phyloP scores from a whole-genome alignment of 225 moss, liverwort and hornwort species.

The Bryum argenteum region DNA sequence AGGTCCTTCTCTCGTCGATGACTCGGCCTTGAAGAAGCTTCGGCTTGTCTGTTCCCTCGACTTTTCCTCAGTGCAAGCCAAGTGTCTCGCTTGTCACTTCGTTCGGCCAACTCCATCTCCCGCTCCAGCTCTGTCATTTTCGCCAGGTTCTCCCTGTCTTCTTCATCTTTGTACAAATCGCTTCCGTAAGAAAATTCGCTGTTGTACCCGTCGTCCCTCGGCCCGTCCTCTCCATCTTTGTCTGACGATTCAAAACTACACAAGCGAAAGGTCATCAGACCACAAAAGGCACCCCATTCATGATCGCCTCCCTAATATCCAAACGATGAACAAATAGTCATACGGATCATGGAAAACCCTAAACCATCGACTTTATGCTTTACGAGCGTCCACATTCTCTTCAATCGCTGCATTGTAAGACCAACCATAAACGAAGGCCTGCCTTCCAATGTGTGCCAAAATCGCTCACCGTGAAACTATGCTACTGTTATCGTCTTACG shows the following conservation, averaged over 20 bases:
- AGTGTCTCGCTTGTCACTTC: slow-evolving; percentile 88
- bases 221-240: slow-evolving; percentile 86
- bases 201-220: slow-evolving; percentile 76
- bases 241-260: slow-evolving; percentile 81
- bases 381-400: too few species aligned
- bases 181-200: slow-evolving; percentile 96
- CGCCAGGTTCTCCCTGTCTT: slow-evolving; percentile 67
- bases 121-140: slow-evolving; percentile 92
- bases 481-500: too few species aligned
- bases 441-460: too few species aligned
- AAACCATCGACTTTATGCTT: background rate
- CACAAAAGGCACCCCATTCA: background rate
- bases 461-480: too few species aligned
- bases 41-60: slow-evolving; percentile 69
- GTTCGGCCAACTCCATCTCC: slow-evolving; percentile 88
- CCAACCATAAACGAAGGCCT: too few species aligned
- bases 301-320: slow-evolving; percentile 2
- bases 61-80: slow-evolving; percentile 81
- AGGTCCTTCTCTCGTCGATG: slow-evolving; percentile 70
- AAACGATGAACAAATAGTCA: background rate
- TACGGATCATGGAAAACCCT: background rate
- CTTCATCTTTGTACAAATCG: slow-evolving; percentile 94
- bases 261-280: slow-evolving; percentile 11
- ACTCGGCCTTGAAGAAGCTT: slow-evolving; percentile 58
- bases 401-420: too few species aligned